Conservation (phyloP, 2,329 filamentous ascomycete species). For the Monilinia fructicola region DNA sequence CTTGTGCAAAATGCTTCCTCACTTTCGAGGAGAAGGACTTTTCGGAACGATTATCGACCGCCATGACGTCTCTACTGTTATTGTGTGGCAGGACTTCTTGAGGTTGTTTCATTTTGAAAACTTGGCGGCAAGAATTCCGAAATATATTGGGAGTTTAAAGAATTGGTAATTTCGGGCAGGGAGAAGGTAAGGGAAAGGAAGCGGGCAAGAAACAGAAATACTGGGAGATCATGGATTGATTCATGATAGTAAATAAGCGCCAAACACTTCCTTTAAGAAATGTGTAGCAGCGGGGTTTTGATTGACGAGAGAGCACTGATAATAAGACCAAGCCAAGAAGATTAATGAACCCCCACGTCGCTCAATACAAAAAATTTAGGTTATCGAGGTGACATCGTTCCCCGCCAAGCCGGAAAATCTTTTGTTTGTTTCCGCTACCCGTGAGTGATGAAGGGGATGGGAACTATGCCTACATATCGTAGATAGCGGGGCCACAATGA, state of each 20-base stretch:
- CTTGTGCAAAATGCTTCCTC: conserved; percentile 11
- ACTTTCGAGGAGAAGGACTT: conserved; percentile 3
- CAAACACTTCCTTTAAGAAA: conserved; percentile 16
- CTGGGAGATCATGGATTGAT: conserved; percentile 17
- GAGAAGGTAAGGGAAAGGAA: not conserved
- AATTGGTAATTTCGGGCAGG: not conserved
- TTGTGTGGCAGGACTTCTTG: conserved; percentile 5
- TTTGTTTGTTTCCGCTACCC: conserved; percentile 6
- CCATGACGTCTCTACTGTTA: conserved; percentile 4
- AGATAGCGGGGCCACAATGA: conserved; percentile 5
- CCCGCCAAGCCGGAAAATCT: conserved; percentile 12
- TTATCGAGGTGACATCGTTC: conserved; percentile 14
- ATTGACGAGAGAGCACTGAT: not conserved
- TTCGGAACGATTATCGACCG: not conserved
- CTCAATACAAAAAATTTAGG: not conserved
- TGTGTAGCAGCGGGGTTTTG: not conserved
- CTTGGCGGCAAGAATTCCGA: not conserved
- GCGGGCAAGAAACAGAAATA: not conserved
- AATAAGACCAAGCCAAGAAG: not conserved
- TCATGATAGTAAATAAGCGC: conserved; percentile 12
- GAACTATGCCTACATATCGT: conserved; percentile 12
- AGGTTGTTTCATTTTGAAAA: conserved; percentile 5
- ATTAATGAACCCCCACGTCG: not conserved
- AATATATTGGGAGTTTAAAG: not conserved
- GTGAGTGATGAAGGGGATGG: not conserved